Conservation (phyloP, 345 rosid species). For the Barbarea vulgaris region DNA sequence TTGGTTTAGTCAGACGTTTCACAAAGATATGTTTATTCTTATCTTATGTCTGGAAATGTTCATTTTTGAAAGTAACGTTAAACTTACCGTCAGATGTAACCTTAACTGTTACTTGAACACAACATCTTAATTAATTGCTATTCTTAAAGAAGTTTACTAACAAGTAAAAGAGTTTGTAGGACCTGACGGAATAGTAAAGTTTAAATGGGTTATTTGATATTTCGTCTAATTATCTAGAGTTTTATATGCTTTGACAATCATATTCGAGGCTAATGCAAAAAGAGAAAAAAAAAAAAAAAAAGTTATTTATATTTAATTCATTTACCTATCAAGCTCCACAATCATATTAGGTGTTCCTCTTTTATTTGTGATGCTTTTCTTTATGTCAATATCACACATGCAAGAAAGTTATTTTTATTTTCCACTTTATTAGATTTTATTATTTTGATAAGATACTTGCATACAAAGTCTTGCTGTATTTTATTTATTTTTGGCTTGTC, state of each 20-base stretch:
- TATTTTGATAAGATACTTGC: not conserved
- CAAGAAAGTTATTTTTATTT: conserved; percentile 21
- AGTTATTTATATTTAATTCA: not conserved
- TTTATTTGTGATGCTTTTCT: conserved; percentile 30
- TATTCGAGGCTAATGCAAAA: not conserved
- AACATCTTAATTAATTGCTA: not conserved
- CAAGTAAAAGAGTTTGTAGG: not conserved
- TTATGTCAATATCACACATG: conserved; percentile 30
- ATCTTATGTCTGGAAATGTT: not conserved
- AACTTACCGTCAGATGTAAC: not conserved
- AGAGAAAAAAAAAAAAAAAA: no score
- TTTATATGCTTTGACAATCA: not conserved
- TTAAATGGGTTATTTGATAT: not conserved
- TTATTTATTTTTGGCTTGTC: not conserved
- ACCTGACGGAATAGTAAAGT: not conserved
- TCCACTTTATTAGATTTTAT: conserved; percentile 2
- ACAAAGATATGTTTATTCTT: not conserved
- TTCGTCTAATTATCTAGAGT: not conserved
- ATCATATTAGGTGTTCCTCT: no score
- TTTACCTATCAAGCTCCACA: conserved; percentile 38
- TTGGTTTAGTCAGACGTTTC: not conserved
- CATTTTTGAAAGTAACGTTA: not conserved
- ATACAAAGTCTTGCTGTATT: not conserved
- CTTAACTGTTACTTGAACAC: not conserved
- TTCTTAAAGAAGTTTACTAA: not conserved